A percentile compares a stretch with the other conserved stretches of the same genome.
phyloP scores from a whole-genome alignment of 495 filamentous ascomycete species.

The Penicillium robsamsonii region DNA sequence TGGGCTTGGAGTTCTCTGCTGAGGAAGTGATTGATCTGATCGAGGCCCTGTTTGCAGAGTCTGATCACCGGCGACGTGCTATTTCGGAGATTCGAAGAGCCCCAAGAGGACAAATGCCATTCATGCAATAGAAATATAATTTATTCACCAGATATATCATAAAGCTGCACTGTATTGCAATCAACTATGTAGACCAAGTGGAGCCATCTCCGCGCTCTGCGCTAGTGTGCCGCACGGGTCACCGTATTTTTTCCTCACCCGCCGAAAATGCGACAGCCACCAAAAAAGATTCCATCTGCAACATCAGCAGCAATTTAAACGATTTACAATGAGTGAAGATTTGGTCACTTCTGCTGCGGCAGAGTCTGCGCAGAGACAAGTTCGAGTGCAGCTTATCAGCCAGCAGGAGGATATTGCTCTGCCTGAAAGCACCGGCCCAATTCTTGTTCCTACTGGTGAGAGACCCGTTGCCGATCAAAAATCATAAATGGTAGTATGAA shows the following conservation, averaged over 20 bases:
- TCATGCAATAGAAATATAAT: background rate
- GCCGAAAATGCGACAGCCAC: constrained; percentile 33
- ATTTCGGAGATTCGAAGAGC: constrained; percentile 70
- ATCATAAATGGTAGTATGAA: background rate
- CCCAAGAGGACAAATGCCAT: constrained; percentile 17
- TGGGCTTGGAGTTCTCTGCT: constrained; percentile 75
- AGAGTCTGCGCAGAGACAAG: constrained; percentile 48
- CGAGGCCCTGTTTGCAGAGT: constrained; percentile 86
- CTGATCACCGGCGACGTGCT: constrained; percentile 68
- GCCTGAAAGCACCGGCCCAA: constrained; percentile 58
- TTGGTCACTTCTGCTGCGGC: constrained; percentile 22
- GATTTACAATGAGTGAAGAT: constrained; percentile 34
- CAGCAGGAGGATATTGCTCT: constrained; percentile 58
- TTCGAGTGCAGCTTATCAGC: constrained; percentile 60
- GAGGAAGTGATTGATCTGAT: constrained; percentile 90
- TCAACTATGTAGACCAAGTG: constrained; percentile 20
- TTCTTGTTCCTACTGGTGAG: constrained; percentile 65
- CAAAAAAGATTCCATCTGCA: constrained; percentile 18
- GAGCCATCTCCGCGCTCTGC: constrained; percentile 42
- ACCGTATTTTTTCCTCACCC: constrained; percentile 49
- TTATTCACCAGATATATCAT: background rate
- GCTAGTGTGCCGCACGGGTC: constrained; percentile 43
- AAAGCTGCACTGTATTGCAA: background rate
- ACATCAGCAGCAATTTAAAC: constrained; percentile 15
- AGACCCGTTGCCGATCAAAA: constrained; percentile 12